Evolutionary conservation across 306 rosid species (phyloP).

Genomic region (Oemleria cerasiformis): DNA sequence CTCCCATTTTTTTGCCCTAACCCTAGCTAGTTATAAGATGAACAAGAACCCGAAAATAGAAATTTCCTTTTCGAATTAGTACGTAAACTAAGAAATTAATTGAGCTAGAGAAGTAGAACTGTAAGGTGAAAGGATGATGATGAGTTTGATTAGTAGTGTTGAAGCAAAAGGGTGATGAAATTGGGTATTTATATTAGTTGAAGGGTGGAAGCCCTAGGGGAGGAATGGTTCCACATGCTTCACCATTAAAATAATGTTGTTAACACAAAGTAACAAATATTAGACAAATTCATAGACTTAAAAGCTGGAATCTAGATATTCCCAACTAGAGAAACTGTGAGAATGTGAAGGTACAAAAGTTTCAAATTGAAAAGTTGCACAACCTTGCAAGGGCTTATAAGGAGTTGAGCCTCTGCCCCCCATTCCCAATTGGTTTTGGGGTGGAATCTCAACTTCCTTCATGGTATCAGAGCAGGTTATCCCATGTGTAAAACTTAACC

Average conservation of each 20-base stretch:
- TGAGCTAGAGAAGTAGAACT: neutral
- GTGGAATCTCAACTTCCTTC: too few relatives aligned
- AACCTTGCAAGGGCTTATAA: too few relatives aligned
- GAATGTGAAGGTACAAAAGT: too few relatives aligned
- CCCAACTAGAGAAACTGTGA: slow-evolving; percentile 15
- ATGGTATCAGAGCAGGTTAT: too few relatives aligned
- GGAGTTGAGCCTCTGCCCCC: too few relatives aligned
- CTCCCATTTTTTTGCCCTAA: slow-evolving; percentile 42
- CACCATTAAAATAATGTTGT: slow-evolving; percentile 32
- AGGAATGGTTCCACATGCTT: slow-evolving; percentile 49
- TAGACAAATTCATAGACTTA: slow-evolving; percentile 13
- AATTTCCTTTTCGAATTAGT: slow-evolving; percentile 5
- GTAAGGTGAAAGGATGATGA: too few relatives aligned
- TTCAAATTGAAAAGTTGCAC: too few relatives aligned
- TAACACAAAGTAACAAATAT: slow-evolving; percentile 7
- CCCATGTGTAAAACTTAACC: too few relatives aligned
- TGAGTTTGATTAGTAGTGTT: slow-evolving; percentile 4
- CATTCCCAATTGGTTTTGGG: too few relatives aligned
- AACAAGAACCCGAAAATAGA: neutral
- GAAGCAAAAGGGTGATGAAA: slow-evolving; percentile 26
- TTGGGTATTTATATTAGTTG: slow-evolving; percentile 50
- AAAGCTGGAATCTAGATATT: slow-evolving; percentile 22
- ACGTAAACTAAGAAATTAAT: neutral
- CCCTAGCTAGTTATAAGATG: too few relatives aligned
- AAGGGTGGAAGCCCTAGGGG: slow-evolving; percentile 28